phyloP scores from a whole-genome alignment of 1,284 basidiomycete species.

The Leccinum brunneo-olivaceum region DNA sequence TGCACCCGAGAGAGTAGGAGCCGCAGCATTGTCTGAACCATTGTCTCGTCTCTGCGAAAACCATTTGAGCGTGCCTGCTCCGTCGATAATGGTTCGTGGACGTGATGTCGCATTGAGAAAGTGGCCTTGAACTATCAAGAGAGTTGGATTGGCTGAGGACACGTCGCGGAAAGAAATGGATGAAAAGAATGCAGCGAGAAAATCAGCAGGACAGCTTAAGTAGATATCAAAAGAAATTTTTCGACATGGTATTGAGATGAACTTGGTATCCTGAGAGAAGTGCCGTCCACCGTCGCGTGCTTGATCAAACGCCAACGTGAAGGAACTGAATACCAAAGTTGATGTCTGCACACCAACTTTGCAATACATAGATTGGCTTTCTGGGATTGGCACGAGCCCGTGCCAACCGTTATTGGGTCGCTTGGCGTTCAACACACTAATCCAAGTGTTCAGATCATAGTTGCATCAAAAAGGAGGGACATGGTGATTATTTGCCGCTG shows the following conservation, averaged over 20 bases:
- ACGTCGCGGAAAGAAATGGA: background rate
- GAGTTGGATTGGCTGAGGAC: background rate
- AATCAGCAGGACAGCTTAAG: background rate
- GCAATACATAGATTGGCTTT: constrained; percentile 1
- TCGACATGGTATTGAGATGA: background rate
- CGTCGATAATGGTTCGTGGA: constrained; percentile 5
- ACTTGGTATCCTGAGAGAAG: background rate
- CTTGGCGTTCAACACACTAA: background rate
- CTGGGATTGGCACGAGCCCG: background rate
- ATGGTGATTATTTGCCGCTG: background rate
- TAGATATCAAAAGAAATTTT: too few species aligned
- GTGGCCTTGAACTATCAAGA: background rate
- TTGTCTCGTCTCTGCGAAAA: background rate
- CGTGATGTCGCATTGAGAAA: background rate
- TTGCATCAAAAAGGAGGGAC: background rate
- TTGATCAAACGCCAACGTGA: too few species aligned
- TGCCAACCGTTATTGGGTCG: background rate
- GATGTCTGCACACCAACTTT: too few species aligned
- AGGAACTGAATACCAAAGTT: background rate
- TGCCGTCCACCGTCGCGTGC: too few species aligned
- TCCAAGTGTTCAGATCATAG: background rate
- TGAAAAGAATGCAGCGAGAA: background rate
- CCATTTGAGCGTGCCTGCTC: background rate
- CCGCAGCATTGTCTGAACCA: constrained; percentile 10
- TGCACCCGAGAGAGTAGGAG: constrained; percentile 14